Evolutionary conservation across 106 monocot species (phyloP), one percentile per base, ranked within the genome.

Genomic region (Phalaenopsis aphrodite): DNA sequence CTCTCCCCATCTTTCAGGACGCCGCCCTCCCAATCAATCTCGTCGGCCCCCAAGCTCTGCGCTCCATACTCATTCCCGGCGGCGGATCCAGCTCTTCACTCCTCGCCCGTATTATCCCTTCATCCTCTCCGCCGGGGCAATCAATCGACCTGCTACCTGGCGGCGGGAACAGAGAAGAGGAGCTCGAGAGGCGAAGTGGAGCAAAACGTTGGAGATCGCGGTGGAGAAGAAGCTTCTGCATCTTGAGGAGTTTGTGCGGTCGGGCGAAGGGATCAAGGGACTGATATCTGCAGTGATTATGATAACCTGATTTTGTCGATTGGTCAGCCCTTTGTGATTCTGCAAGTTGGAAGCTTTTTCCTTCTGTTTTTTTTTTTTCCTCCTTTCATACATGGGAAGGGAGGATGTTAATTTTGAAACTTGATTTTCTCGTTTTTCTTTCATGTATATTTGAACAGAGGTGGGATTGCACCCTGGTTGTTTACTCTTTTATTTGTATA

Each of bases 121-220:
- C 78, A 56, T 83, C 72, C 78, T 78, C 83, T 37, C 15, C 69
- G 8, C 18, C 19, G 21, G 78, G 77, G 17, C 82, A 77, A 21
- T 69, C 77, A 4, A 42, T 71, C 14, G 61, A 55, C 1, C 87
- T 87, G 8, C 79, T 52, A 37, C 75, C 47, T 41, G 37, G 66
- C 56, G 52, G 12, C 12, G 52, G 52, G 52, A 12, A 1, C 12
- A 52, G 52, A 45, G 43, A 45, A 45, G 43, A 19, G 83, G 83
- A 5, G 11, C 3, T 17, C 47, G 41, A 30, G 67, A 49, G 17
- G 64, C 39, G 72, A 78, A 80, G 68, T 77, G 72, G 38, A 57
- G 56, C 11, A 57, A 12, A 3, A 77, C 86, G 4, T 81, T 76
- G 79, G 80, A 87, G 56, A 57, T 87, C 38, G 86, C 86, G 5